Evolutionary conservation across 192 early-diverging fungal species (phyloP), one percentile per base, ranked within the genome.

Genomic region (Haplosporangium gracile): DNA sequence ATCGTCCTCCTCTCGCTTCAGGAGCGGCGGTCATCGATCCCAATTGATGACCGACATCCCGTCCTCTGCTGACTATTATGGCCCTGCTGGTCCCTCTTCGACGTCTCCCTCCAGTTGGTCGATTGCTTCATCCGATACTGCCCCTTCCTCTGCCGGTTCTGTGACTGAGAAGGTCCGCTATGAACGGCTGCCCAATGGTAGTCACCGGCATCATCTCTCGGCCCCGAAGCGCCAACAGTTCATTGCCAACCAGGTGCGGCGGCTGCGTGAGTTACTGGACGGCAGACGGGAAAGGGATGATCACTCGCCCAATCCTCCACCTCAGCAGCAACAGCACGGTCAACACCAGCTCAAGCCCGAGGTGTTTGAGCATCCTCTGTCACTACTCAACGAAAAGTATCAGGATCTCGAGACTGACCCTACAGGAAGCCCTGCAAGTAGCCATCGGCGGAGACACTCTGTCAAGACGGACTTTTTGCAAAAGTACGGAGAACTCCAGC

Each of bases 401-500:
- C 82, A 85, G 36, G 49, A 85, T 34, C 70, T 83, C 32, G 82
- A 83, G 15, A 68, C 47, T 16, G 76, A 83, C n/a, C 74, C 77
- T 16, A 53, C 57, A 49, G 68, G 60, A 29, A 74, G 71, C 39
- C 57, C 77, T n/a, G 39, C 55, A 16, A n/a, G 72, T 34, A 75
- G 32, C 13, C 20, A 53, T 26, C 77, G 68, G 38, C 45, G 68
- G 26, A 32, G 72, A 65, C 70, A 73, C 42, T 18, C 77, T 18
- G 65, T 79, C 29, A 78, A 78, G 32, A 40, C 18, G 6, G 82
- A 79, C 57, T 85, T 85, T 79, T 69, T 76, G 4, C 73, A 72
- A 34, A 85, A 79, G 32, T 85, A 85, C n/a, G 82, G 82, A n/a
- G 82, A 85, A 32, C 39, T 85, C 43, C 82, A 85, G 74, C 82